Percentiles rank a stretch among this genome's conserved stretches.
These are phyloP conservation scores for Alternaria sp. DNA, from an alignment of 2,329 filamentous ascomycete genomes.

Conservation along the genomic window DNA sequence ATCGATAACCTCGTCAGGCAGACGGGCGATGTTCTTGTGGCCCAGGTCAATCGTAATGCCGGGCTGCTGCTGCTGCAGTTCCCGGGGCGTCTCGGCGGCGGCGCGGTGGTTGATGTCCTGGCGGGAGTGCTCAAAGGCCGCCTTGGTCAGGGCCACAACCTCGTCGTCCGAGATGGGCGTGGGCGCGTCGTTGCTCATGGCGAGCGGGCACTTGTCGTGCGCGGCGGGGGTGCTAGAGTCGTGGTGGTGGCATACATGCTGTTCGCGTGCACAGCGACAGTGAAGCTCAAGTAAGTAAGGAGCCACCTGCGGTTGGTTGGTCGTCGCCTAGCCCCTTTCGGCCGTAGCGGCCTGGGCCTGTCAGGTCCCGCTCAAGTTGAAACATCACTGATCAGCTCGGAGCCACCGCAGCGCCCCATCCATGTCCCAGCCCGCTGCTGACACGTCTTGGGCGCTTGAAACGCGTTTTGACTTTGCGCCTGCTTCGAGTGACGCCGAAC, in stretches of 20 bases:
- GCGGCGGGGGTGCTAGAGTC: conserved; percentile 5
- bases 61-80: conserved; percentile 65
- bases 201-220: conserved; percentile 19
- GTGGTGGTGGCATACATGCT: conserved; percentile 16
- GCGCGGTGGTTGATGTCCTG: conserved; percentile 64
- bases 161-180: conserved; percentile 65
- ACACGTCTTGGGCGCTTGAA: conserved; percentile 12
- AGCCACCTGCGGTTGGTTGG: conserved; percentile 6
- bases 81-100: conserved; percentile 62
- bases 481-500: neutral
- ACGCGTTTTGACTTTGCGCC: conserved; percentile 1
- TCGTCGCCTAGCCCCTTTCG: conserved; percentile 13
- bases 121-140: conserved; percentile 71
- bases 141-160: conserved; percentile 69
- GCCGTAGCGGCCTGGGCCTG: conserved; percentile 2
- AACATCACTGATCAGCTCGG: conserved; percentile 12
- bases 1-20: conserved; percentile 77
- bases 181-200: conserved; percentile 49
- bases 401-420: conserved; percentile 14
- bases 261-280: conserved; percentile 7
- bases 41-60: conserved; percentile 81
- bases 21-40: conserved; percentile 72
- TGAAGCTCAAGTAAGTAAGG: conserved; percentile 14
- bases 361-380: conserved; percentile 17
- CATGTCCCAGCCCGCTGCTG: conserved; percentile 8